phyloP scores from a whole-genome alignment of 2,329 filamentous ascomycete species.

The Huntiella bhutanensis region DNA sequence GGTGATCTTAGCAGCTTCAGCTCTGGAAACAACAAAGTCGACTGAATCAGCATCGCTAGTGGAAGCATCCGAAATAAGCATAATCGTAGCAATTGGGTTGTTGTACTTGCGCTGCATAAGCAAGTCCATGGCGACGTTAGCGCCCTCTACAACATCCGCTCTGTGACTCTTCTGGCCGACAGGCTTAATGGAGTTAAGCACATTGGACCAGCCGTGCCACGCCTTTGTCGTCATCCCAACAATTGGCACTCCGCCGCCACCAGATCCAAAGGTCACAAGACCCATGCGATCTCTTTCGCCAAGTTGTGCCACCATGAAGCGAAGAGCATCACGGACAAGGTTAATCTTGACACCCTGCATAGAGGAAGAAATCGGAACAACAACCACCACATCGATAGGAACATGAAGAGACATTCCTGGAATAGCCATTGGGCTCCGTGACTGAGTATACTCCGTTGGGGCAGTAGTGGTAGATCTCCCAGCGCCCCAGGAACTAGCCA shows the following conservation, averaged over 20 bases:
- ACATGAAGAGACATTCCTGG: slow-evolving; percentile 50
- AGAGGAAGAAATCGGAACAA: slow-evolving; percentile 90
- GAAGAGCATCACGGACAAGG: slow-evolving; percentile 73
- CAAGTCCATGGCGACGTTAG: slow-evolving; percentile 95
- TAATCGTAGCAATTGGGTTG: slow-evolving; percentile 86
- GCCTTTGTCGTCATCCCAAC: slow-evolving; percentile 97
- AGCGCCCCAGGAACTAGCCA: slow-evolving; percentile 65
- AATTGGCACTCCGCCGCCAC: slow-evolving; percentile 76
- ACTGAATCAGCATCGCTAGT: slow-evolving; percentile 88
- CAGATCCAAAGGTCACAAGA: slow-evolving; percentile 88
- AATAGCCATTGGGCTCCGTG: slow-evolving; percentile 24
- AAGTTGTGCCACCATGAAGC: slow-evolving; percentile 76
- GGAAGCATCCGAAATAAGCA: slow-evolving; percentile 93
- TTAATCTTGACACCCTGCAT: slow-evolving; percentile 99
- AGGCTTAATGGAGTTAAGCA: slow-evolving; percentile 72
- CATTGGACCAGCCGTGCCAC: slow-evolving; percentile 79
- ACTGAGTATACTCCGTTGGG: slow-evolving; percentile 76
- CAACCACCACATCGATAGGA: slow-evolving; percentile 85
- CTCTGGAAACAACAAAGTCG: slow-evolving; percentile 90
- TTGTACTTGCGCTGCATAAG: slow-evolving; percentile 94
- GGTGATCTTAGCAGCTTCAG: slow-evolving; percentile 90
- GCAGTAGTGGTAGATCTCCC: slow-evolving; percentile 71
- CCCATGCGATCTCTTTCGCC: slow-evolving; percentile 94
- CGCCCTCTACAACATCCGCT: slow-evolving; percentile 90
- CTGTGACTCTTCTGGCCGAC: slow-evolving; percentile 93